Conservation (phyloP, 768 basidiomycete species). For the Serendipita vermifera region DNA sequence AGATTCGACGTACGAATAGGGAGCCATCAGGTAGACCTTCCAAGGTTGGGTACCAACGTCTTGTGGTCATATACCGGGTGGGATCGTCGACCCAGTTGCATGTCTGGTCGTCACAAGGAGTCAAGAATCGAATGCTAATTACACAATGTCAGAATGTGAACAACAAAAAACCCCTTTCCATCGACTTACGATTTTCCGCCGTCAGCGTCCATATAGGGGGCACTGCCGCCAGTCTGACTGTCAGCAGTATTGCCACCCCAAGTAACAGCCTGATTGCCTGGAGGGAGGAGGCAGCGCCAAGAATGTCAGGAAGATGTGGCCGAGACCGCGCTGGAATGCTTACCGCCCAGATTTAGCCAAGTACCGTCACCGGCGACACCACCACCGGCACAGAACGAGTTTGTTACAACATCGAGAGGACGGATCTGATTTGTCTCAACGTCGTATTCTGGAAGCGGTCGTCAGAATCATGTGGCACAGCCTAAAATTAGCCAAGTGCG, state of each 20-base stretch:
- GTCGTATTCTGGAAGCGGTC: constrained; percentile 30
- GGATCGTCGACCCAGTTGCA: constrained; percentile 44
- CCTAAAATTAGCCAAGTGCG: not conserved
- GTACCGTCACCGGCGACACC: constrained; percentile 58
- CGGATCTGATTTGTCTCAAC: constrained; percentile 42
- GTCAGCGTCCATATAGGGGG: constrained; percentile 23
- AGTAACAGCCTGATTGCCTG: constrained; percentile 43
- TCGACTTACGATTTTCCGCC: constrained; percentile 17
- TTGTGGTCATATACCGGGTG: constrained; percentile 30
- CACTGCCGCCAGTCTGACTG: constrained; percentile 29
- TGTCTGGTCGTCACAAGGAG: constrained; percentile 51
- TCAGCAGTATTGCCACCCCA: constrained; percentile 40
- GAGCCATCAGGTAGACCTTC: constrained; percentile 66
- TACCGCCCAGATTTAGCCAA: constrained; percentile 44
- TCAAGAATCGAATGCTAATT: constrained; percentile 37
- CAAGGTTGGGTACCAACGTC: constrained; percentile 68
- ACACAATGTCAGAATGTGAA: no score
- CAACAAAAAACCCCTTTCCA: no score
- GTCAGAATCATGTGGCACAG: constrained; percentile 24
- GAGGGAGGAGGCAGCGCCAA: constrained; percentile 54
- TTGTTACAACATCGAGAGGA: constrained; percentile 60
- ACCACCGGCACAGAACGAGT: constrained; percentile 71
- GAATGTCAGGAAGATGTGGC: constrained; percentile 35
- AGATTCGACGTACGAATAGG: constrained; percentile 44
- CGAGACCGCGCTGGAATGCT: constrained; percentile 34